phyloP scores from a whole-genome alignment of 148 eudicot genomes.

The Dysphania ambrosioides region DNA sequence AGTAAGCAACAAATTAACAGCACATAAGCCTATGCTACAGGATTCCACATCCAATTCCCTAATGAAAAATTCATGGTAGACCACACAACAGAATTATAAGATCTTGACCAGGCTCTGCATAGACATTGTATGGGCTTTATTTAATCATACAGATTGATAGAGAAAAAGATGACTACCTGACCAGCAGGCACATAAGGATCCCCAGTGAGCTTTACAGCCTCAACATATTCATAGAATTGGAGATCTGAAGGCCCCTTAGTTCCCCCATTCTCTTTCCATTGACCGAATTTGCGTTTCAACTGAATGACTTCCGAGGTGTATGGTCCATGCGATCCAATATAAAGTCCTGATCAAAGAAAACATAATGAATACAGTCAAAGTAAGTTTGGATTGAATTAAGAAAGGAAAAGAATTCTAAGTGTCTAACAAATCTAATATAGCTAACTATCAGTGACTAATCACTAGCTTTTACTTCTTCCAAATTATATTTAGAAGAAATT shows the following conservation, averaged over 20 bases:
- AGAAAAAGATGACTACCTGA: conserved; percentile 46
- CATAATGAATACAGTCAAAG: conserved; percentile 6
- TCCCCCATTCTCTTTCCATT: conserved; percentile 72
- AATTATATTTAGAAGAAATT: conserved; percentile 13
- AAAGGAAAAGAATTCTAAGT: not conserved
- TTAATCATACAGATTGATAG: not conserved
- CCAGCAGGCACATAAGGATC: conserved; percentile 98
- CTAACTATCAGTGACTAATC: conserved; percentile 1
- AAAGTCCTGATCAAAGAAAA: conserved; percentile 52
- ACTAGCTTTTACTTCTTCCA: no score
- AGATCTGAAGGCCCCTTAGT: conserved; percentile 44
- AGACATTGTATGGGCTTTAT: not conserved
- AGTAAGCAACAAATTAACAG: not conserved
- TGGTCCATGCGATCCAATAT: conserved; percentile 80
- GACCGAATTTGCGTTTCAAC: conserved; percentile 83
- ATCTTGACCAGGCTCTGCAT: not conserved
- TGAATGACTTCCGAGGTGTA: conserved; percentile 83
- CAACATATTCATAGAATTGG: conserved; percentile 95
- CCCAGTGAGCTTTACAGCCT: conserved; percentile 93
- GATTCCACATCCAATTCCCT: not conserved
- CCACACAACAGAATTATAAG: not conserved
- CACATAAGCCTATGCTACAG: not conserved
- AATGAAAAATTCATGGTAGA: not conserved
- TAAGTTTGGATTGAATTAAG: conserved; percentile 5
- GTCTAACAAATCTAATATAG: not conserved